Percentiles rank a stretch among this genome's conserved stretches.
These are phyloP conservation scores for Cyclanthera cordifolia DNA, from an alignment of 306 rosid genomes.

Conservation along the genomic window DNA sequence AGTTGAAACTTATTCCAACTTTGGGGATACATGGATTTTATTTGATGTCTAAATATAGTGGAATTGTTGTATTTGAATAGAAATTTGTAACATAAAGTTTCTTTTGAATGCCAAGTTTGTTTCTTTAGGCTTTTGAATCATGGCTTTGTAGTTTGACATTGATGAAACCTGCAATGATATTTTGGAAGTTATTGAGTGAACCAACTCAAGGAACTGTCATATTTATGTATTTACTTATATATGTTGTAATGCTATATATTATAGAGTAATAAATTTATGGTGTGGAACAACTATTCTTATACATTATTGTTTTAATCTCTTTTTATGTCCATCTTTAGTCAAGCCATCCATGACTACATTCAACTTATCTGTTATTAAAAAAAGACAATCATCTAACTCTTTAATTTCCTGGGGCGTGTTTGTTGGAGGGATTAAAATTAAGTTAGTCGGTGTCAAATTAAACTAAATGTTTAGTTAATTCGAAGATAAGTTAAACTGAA, in stretches of 20 bases:
- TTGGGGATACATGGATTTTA: neutral
- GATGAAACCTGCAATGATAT: constrained; percentile 1
- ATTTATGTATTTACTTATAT: neutral
- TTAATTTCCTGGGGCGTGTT: too few relatives aligned
- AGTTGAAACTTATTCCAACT: neutral
- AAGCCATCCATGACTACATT: neutral
- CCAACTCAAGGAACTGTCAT: neutral
- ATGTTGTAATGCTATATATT: neutral
- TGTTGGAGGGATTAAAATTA: too few relatives aligned
- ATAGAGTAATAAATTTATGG: neutral
- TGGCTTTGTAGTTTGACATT: neutral
- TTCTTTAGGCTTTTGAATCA: neutral
- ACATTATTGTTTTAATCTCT: neutral
- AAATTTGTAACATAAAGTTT: constrained; percentile 4
- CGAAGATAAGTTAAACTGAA: too few relatives aligned
- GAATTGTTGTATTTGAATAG: neutral
- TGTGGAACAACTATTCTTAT: neutral
- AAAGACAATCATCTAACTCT: too few relatives aligned
- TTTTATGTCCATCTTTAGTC: neutral
- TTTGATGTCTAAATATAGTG: neutral
- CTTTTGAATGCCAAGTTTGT: neutral
- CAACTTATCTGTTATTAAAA: too few relatives aligned
- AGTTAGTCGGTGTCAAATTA: too few relatives aligned
- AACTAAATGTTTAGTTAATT: too few relatives aligned
- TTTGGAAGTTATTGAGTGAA: constrained; percentile 1